These are phyloP conservation scores for Russula earlei DNA, from an alignment of 768 basidiomycete genomes.

Conservation along the genomic window DNA sequence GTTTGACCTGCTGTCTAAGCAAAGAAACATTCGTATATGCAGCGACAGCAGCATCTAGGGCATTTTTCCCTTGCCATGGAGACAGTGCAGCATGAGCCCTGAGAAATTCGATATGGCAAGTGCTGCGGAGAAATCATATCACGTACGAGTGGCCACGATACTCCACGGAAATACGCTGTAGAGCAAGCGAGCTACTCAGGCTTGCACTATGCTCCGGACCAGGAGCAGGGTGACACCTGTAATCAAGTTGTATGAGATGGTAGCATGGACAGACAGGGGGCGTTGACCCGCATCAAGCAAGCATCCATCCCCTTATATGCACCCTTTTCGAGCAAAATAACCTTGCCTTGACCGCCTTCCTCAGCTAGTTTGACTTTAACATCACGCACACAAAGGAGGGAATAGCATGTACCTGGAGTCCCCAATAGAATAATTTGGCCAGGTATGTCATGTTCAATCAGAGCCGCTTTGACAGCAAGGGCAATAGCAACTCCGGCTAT, in stretches of 20 bases:
- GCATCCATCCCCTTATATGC: conserved; percentile 70
- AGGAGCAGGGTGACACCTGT: conserved; percentile 75
- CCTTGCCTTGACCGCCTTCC: conserved; percentile 70
- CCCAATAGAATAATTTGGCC: conserved; percentile 67
- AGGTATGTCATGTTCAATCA: conserved; percentile 51
- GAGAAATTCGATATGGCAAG: not conserved
- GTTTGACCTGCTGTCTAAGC: conserved; percentile 72
- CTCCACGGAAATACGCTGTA: conserved; percentile 51
- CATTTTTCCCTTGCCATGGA: conserved; percentile 80
- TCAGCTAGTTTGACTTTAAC: conserved; percentile 40
- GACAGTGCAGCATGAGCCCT: conserved; percentile 73
- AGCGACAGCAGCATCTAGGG: conserved; percentile 79
- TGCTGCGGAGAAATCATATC: not conserved
- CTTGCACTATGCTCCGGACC: conserved; percentile 63
- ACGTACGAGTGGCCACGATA: conserved; percentile 65
- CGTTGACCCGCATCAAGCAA: conserved; percentile 53
- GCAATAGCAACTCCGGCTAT: conserved; percentile 67
- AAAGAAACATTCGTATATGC: conserved; percentile 74
- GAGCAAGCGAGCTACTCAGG: conserved; percentile 53
- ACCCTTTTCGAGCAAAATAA: conserved; percentile 55
- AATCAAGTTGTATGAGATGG: not conserved
- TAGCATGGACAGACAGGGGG: not conserved
- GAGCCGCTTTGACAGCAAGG: conserved; percentile 52
- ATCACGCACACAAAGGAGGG: not conserved
- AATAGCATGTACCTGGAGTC: conserved; percentile 50